Base-by-base conservation (phyloP, 768 basidiomycete species). In the Crepidotus variabilis region DNA sequence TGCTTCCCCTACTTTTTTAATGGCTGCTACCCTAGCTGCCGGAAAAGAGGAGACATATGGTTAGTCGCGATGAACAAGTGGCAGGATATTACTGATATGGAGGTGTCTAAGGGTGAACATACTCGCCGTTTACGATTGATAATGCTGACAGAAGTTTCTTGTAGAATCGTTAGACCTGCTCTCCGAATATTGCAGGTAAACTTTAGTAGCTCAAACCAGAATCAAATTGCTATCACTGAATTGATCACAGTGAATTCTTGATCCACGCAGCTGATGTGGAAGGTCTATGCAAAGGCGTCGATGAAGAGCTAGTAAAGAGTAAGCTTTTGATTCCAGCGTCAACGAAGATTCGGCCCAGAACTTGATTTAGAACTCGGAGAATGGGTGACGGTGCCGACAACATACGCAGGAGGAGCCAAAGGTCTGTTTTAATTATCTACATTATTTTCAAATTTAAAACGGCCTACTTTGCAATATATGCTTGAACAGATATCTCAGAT, bases 261-360 rank as follows among this genome's bases (percentile, higher is more conserved):
- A 79, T 99, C 23, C 97, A 99, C 70, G 96, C 97, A 0, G 97
- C 97, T n/a, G 97, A 98, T 61, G 95, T 99, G 8, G 97, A 99
- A 70, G 97, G 97, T 0, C 74, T 98, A 21, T 98, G 97, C 69
- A 86, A 94, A 73, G 97, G 97, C 1, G 94, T 98, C 57, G 97
- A 99, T 69, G 84, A 92, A 65, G 85, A 86, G 16, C 80, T 99
- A 2, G 96, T 98, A 2, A 60, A 71, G 58, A 86, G 95, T 91
- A 57, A 56, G 87, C 74, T 23, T 32, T 16, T 48, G 6, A 8
- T 46, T 49, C 3, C 6, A n/a, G 0, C 24, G 6, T 20, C 18
- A 28, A 21, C 47, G 21, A 33, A 47, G n/a, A 46, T 28, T 28
- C 8, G 56, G 69, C 67, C 61, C 9, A 58, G 16, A n/a, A 2